Evolutionary conservation across 2,329 filamentous ascomycete genomes (phyloP), one percentile per base, ranked within the genome.

Genomic region (Trichoderma sp.): DNA sequence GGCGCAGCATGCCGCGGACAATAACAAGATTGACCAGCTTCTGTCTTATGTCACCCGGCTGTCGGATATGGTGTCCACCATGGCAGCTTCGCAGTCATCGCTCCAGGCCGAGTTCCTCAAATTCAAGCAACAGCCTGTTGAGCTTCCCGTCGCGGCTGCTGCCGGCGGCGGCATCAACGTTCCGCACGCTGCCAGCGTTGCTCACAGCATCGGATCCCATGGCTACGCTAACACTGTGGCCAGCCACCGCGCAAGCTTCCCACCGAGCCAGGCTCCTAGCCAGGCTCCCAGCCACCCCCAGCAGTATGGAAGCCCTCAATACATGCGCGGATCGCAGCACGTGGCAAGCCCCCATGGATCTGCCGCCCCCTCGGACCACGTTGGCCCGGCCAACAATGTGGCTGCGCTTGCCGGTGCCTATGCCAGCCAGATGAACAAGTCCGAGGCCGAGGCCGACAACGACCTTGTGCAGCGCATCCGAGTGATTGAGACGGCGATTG

Each of bases 21-120:
- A 79, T 65, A 82, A 83, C 72, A 94, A 94, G 84, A 90, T 94
- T 69, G 88, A 91, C 66, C 87, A 92, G 74, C 84, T 95, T n/a
- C 85, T 89, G 8, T 84, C 85, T 16, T 85, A 92, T 34, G 88
- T 93, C 5, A 86, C 85, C 37, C 86, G 87, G 28, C 83, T 94
- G 68, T 87, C 89, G 3, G 87, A 90, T 71, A 92, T 89, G 55
- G 85, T 95, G 28, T 87, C 88, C 49, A 86, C 86, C 14, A 89
- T 95, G 89, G 89, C 89, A 5, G 81, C 87, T 5, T 85, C 86
- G 1, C 91, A 94, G 79, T 81, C 86, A 4, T 86, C 91, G 67
- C 88, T 93, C 72, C 91, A 94, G 77, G 85, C 85, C 52, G 86
- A 87, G 72, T 83, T 90, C 68, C 78, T 89, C 63, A 88, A 87